Percentiles rank a stretch among this genome's conserved stretches.
These are phyloP conservation scores for Chimonanthus salicifolius DNA, from an alignment of 164 flowering plant genomes.

Conservation along the genomic window DNA sequence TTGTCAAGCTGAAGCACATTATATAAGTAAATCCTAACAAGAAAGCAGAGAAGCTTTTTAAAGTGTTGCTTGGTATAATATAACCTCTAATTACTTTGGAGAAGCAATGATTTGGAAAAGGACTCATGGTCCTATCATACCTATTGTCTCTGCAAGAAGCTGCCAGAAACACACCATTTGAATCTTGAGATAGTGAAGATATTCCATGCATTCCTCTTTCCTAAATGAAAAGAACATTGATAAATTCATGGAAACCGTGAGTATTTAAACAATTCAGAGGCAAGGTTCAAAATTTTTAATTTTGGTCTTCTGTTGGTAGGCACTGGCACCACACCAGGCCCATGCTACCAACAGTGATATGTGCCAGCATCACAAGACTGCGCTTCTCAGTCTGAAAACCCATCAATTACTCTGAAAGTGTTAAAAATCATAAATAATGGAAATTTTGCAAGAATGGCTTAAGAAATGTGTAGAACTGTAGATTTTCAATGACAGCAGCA, in stretches of 20 bases:
- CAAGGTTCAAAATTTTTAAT: no score
- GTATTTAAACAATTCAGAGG: not conserved
- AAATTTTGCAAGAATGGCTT: no score
- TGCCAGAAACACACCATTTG: constrained; percentile 67
- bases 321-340: no score
- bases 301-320: no score
- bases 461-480: no score
- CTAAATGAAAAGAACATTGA: constrained; percentile 31
- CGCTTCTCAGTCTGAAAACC: no score
- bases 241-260: no score
- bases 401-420: no score
- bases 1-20: constrained; percentile 75
- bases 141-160: constrained; percentile 96
- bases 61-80: not conserved
- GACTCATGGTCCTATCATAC: constrained; percentile 23
- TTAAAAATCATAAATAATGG: no score
- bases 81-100: not conserved
- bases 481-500: no score
- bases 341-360: no score
- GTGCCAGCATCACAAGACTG: no score
- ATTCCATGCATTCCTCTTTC: constrained; percentile 67
- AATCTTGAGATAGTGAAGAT: constrained; percentile 83
- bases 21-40: constrained; percentile 50
- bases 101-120: not conserved
- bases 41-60: not conserved